These are phyloP conservation scores for Pyrenophora tritici-repentis DNA, from an alignment of 2,329 filamentous ascomycete species.

Conservation along the genomic window DNA sequence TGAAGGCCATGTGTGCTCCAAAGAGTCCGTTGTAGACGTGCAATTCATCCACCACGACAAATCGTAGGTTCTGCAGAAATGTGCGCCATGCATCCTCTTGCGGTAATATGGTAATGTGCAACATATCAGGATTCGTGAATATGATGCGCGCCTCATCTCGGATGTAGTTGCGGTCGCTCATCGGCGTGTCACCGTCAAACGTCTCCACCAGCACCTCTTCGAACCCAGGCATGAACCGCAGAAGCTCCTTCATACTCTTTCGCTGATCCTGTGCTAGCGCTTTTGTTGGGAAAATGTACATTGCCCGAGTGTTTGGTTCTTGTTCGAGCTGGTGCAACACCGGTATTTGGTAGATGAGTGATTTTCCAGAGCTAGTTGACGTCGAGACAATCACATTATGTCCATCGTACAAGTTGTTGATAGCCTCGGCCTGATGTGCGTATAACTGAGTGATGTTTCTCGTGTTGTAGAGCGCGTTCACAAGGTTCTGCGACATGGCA, in stretches of 20 bases:
- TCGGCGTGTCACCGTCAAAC: constrained; percentile 92
- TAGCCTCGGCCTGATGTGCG: constrained; percentile 89
- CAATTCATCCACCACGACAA: constrained; percentile 82
- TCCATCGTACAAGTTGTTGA: constrained; percentile 83
- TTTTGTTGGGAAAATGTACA: constrained; percentile 99
- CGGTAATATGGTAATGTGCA: constrained; percentile 90
- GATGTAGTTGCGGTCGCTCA: constrained; percentile 76
- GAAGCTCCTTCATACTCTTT: constrained; percentile 81
- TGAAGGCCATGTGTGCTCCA: constrained; percentile 89
- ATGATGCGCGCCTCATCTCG: constrained; percentile 89
- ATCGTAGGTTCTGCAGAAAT: constrained; percentile 86
- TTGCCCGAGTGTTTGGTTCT: constrained; percentile 76
- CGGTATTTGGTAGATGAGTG: constrained; percentile 95
- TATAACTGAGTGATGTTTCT: constrained; percentile 85
- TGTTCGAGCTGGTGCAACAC: constrained; percentile 85
- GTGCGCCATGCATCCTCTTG: constrained; percentile 88
- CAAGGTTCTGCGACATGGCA: constrained; percentile 82
- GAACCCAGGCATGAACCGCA: constrained; percentile 78
- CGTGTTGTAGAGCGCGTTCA: constrained; percentile 96
- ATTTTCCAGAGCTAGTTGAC: constrained; percentile 95
- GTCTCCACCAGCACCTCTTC: constrained; percentile 83
- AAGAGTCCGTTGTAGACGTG: constrained; percentile 97
- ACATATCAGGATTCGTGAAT: constrained; percentile 98
- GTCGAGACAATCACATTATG: constrained; percentile 91
- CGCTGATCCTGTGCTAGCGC: constrained; percentile 93